phyloP scores from a whole-genome alignment of 768 basidiomycete species.

The Cystofilobasidium bisporidii region DNA sequence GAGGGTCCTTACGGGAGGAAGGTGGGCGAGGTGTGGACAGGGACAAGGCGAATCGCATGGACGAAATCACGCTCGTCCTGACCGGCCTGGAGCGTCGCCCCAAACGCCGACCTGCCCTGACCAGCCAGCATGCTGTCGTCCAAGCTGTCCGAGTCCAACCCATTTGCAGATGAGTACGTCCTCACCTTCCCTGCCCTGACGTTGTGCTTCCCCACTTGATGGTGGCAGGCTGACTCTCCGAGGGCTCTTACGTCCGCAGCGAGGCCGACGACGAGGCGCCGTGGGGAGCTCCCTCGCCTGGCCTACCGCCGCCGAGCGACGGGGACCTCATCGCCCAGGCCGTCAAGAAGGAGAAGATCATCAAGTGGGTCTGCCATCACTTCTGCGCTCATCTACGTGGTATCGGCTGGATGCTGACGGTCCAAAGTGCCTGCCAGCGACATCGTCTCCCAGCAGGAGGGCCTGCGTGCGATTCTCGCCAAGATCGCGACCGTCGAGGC shows the following conservation, averaged over 20 bases:
- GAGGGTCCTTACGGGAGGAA: too few species aligned
- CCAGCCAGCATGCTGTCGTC: too few species aligned
- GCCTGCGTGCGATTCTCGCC: constrained; percentile 21
- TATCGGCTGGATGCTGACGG: not conserved
- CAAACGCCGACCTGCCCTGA: too few species aligned
- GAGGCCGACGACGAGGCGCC: constrained; percentile 11
- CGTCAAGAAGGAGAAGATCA: constrained; percentile 23
- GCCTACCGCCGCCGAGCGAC: constrained; percentile 11
- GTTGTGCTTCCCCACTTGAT: too few species aligned
- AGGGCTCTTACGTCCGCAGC: not conserved
- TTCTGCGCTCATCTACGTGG: too few species aligned
- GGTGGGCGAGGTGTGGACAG: too few species aligned
- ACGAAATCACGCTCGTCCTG: too few species aligned
- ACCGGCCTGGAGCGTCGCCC: too few species aligned
- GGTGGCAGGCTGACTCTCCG: not conserved
- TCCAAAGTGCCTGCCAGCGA: constrained; percentile 5
- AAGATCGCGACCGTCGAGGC: constrained; percentile 12
- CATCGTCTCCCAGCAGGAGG: constrained; percentile 13
- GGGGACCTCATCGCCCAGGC: constrained; percentile 20
- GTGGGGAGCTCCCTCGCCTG: constrained; percentile 10
- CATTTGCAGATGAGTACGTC: constrained; percentile 20
- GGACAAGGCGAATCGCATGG: too few species aligned
- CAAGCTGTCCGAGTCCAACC: constrained; percentile 18
- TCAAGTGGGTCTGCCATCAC: constrained; percentile 4
- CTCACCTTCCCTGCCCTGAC: not conserved